Evolutionary conservation across 1,139 yeast genomes (phyloP).

Genomic region (Nematodospora anomalae): DNA sequence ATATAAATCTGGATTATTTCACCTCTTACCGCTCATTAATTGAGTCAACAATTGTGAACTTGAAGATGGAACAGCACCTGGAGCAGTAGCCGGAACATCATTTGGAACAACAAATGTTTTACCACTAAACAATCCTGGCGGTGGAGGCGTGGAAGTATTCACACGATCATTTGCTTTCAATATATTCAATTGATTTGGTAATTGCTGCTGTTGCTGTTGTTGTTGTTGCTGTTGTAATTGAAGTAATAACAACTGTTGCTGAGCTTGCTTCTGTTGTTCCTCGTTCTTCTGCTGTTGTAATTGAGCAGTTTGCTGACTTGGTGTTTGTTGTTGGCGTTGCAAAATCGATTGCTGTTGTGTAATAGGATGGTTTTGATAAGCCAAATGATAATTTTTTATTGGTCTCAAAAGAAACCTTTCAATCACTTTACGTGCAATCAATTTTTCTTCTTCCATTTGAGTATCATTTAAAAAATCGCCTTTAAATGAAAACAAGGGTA

Average conservation of each 20-base stretch:
- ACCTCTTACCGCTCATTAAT: conserved; percentile 66
- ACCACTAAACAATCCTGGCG: conserved; percentile 41
- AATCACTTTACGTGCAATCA: conserved; percentile 42
- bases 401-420: conserved; percentile 45
- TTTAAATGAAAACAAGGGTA: conserved; percentile 43
- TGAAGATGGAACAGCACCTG: conserved; percentile 32
- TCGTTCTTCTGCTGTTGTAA: conserved; percentile 18
- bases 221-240: conserved; percentile 18
- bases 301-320: conserved; percentile 25
- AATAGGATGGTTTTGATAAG: conserved; percentile 48
- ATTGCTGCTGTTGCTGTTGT: conserved; percentile 17
- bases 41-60: conserved; percentile 71
- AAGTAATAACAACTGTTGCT: conserved; percentile 18
- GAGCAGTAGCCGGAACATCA: conserved; percentile 12
- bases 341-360: conserved; percentile 41
- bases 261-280: conserved; percentile 18
- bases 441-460: conserved; percentile 38
- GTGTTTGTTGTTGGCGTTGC: conserved; percentile 31
- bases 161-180: conserved; percentile 35
- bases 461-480: conserved; percentile 21
- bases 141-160: conserved; percentile 45
- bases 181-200: conserved; percentile 26
- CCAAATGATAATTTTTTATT: conserved; percentile 48
- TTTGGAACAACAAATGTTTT: conserved; percentile 14
- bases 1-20: no score